Base-by-base conservation (phyloP, 176 grass and related monocot species). In the Carex myosuroides region DNA sequence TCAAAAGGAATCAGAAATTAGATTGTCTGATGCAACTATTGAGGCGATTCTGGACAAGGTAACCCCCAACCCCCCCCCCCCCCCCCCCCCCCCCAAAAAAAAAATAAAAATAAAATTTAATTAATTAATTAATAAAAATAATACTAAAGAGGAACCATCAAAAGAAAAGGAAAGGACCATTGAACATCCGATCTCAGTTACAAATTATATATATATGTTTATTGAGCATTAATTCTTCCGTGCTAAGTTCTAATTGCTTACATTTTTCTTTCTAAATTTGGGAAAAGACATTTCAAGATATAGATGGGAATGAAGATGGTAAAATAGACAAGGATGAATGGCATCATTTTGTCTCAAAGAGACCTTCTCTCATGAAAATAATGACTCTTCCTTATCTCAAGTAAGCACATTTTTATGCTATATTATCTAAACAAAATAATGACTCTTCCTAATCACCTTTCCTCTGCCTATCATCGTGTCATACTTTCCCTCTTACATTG, bases 251-350 rank as follows among this genome's bases (percentile, higher is more conserved):
- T 14, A 64, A 50, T 32, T 85, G 2, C 88, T 12, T 84, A 2
- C 54, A 42, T 12, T 79, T 21, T 50, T 84, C 32, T 81, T 74
- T 75, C 13, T 44, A 75, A 60, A 50, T 50, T 12, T 48, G 68
- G 6, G 9, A 85, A 66, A 26, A 94, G 92, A 94, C 92, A 53
- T 94, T 92, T 62, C 63, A 68, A 75, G 88, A 92, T 37, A 90
- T 87, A 64, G 92, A 88, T 81, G 82, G 75, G 18, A 87, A 94
- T 24, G 55, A 77, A 56, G 90, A 94, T 33, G 82, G 74, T 41
- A 90, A 64, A 74, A 94, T 94, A 70, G 91, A 89, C 81, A 94
- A 53, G 57, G 80, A 88, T 13, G 92, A 94, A 57, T 94, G 90
- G 92, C 80, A 50, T 33, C 69, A 26, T 67, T 92, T 92, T 80